Base-by-base conservation (phyloP, 169 alveolate species). In the Plasmodium adleri region DNA sequence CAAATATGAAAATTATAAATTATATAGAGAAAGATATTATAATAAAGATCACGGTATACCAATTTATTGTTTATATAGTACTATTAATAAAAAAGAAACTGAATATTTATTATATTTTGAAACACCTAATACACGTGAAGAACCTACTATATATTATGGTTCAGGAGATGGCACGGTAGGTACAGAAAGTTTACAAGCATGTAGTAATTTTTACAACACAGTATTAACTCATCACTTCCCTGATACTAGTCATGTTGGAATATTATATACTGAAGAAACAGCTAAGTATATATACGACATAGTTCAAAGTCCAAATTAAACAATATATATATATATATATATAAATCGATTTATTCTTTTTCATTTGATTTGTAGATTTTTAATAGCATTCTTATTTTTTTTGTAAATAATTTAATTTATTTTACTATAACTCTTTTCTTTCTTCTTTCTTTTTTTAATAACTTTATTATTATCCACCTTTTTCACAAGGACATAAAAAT, bases 11-110 rank as follows among this genome's bases (percentile, higher is more conserved):
- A 76, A 76, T 64, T 43, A 76, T 76, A 45, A n/a, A 20, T 66
- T 12, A 22, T 43, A 76, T 47, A 76, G 24, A 13, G 76, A 64
- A 12, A 47, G 72, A 43, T 13, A 63, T 76, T 76, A 63, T 49
- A 20, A 50, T 1, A 45, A 63, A 66, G 89, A 76, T 56, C 89
- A 76, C 64, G 89, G 89, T 28, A 20, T 76, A 15, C 89, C 89
- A 7, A 76, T 66, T 49, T 76, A 63, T 64, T 76, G 89, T 50
- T 24, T 76, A n/a, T 64, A 76, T 64, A 76, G 89, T 26, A 20
- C 89, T 1, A 49, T 17, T 12, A 64, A 24, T 17, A 64, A 76
- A 24, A 76, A 64, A 58, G 52, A n/a, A 10, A 76, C 89, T 0
- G 89, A 76, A 8, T 64, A 76, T 64, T 9, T 76, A 62, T 45